Conservation (phyloP, 2,329 filamentous ascomycete species). For the Aspergillus niger region DNA sequence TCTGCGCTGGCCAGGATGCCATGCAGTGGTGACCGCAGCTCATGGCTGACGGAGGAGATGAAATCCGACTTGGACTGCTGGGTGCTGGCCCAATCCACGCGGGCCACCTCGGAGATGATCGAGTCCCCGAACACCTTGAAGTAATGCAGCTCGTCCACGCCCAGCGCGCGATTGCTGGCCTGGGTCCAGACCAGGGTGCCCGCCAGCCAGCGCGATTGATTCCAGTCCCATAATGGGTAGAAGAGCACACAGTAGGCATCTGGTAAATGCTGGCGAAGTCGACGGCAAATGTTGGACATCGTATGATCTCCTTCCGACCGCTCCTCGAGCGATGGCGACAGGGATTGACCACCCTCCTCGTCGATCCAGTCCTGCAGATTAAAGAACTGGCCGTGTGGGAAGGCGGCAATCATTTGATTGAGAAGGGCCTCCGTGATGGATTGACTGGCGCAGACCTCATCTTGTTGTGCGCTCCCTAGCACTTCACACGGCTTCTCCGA, state of each 20-base stretch:
- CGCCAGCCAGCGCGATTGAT: conserved; percentile 34
- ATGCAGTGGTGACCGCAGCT: conserved; percentile 50
- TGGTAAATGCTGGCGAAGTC: conserved; percentile 15
- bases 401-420: conserved; percentile 22
- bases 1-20: conserved; percentile 51
- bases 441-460: background rate
- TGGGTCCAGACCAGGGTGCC: conserved; percentile 31
- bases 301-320: background rate
- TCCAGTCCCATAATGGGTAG: conserved; percentile 35
- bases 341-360: background rate
- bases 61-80: conserved; percentile 55
- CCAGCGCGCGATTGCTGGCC: conserved; percentile 22
- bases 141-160: conserved; percentile 33
- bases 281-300: conserved; percentile 15
- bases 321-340: background rate
- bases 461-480: conserved; percentile 20
- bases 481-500: conserved; percentile 20
- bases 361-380: conserved; percentile 16
- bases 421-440: conserved; percentile 21
- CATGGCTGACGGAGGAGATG: conserved; percentile 54
- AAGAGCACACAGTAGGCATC: conserved; percentile 30
- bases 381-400: conserved; percentile 30
- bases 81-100: conserved; percentile 34
- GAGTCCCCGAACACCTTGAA: conserved; percentile 38
- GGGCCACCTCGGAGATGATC: conserved; percentile 40